Evolutionary conservation across 2,329 filamentous ascomycete species (phyloP).

Genomic region (Cladosporium velox): DNA sequence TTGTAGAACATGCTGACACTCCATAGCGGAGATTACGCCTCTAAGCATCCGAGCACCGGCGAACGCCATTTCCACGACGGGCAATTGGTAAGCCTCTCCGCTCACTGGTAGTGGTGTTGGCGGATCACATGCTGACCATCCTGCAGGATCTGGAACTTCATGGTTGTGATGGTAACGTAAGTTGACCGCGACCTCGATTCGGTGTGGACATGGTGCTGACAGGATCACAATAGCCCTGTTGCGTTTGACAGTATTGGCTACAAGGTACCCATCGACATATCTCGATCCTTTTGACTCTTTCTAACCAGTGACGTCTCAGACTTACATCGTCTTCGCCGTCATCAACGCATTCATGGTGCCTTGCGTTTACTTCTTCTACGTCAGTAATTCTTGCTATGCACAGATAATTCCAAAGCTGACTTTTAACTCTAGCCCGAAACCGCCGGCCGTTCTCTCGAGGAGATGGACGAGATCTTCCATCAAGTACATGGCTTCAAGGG

Average conservation of each 20-base stretch:
- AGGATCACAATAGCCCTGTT: slow-evolving; percentile 50
- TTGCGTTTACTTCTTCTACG: slow-evolving; percentile 42
- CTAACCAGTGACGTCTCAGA: slow-evolving; percentile 27
- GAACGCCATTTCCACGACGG: slow-evolving; percentile 47
- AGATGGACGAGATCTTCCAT: slow-evolving; percentile 61
- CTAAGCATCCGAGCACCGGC: slow-evolving; percentile 39
- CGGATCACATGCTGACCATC: neutral
- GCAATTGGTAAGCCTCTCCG: slow-evolving; percentile 50
- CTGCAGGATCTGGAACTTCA: slow-evolving; percentile 55
- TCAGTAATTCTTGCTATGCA: neutral
- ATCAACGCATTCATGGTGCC: slow-evolving; percentile 65
- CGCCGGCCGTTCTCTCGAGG: slow-evolving; percentile 63
- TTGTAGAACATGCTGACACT: slow-evolving; percentile 19
- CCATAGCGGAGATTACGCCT: slow-evolving; percentile 38
- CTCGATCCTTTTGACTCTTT: neutral
- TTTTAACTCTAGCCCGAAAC: slow-evolving; percentile 54
- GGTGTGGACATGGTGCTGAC: neutral
- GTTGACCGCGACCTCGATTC: neutral
- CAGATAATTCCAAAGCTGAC: neutral
- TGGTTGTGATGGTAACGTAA: slow-evolving; percentile 21
- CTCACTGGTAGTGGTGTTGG: neutral
- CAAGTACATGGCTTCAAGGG: slow-evolving; percentile 47
- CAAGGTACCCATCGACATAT: neutral
- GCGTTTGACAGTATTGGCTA: slow-evolving; percentile 44
- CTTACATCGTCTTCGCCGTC: slow-evolving; percentile 57